phyloP scores from a whole-genome alignment of 177 flowering plant species.

The Tripterygium wilfordii region DNA sequence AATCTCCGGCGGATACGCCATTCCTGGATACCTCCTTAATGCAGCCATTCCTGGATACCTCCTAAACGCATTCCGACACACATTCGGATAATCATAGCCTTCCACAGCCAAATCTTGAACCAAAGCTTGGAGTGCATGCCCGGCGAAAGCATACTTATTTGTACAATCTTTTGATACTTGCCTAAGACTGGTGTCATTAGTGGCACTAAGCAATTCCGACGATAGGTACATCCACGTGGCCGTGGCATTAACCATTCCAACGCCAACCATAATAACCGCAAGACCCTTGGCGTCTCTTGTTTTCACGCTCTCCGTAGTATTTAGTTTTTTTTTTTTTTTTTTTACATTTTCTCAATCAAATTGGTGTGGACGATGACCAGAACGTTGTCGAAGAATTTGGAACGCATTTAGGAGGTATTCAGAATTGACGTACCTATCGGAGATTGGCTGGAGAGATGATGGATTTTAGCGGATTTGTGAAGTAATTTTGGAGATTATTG shows the following conservation, averaged over 20 bases:
- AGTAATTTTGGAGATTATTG: conserved; percentile 48
- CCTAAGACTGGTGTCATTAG: conserved; percentile 21
- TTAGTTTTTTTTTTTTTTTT: conserved; percentile 52
- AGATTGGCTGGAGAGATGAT: conserved; percentile 38
- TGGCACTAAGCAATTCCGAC: conserved; percentile 15
- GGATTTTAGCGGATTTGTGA: conserved; percentile 51
- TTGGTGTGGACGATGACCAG: too few species aligned
- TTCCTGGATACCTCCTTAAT: too few species aligned
- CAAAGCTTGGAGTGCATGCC: conserved; percentile 32
- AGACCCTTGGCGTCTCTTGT: conserved; percentile 54
- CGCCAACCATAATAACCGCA: conserved; percentile 40
- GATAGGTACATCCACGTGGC: conserved; percentile 44
- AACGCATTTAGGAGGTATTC: conserved; percentile 46
- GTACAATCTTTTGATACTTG: conserved; percentile 43
- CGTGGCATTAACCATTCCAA: conserved; percentile 44
- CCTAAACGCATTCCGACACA: conserved; percentile 48
- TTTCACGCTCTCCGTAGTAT: too few species aligned
- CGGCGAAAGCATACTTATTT: conserved; percentile 38
- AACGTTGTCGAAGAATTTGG: too few species aligned
- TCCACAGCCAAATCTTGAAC: conserved; percentile 34
- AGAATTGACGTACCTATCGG: conserved; percentile 40
- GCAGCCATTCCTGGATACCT: too few species aligned
- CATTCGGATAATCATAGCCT: conserved; percentile 52
- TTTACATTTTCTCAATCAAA: too few species aligned
- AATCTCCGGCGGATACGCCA: conserved; percentile 46